Base-by-base conservation (phyloP, 176 grass and related monocot species). In the Aegilops umbellulata region DNA sequence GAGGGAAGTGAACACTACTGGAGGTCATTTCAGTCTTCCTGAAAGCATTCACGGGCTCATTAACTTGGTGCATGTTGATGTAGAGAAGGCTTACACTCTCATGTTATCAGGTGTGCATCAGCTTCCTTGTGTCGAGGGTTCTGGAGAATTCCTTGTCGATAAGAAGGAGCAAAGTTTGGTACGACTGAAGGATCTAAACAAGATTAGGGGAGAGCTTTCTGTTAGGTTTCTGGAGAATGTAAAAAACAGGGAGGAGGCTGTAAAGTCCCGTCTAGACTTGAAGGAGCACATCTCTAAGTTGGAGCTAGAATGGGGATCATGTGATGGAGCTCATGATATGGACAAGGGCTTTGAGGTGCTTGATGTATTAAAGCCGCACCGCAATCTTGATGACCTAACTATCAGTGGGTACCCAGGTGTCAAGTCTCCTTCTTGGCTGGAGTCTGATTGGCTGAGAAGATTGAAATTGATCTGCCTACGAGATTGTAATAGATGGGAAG, bases 361-460 rank as follows among this genome's bases (percentile, higher is more conserved):
- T 42, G 70, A 90, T 53, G 78, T 27, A 34, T 64, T 90, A 30
- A 85, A 69, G 41, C 88, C 88, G n/a, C 88, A 90, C 58, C 26
- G 3, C 14, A 68, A 71, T 76, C 88, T 86, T 44, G 10, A 61
- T 4, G 83, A 85, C 32, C 39, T 90, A 58, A 90, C 49, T 60
- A 90, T 86, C 8, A 90, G 31, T 77, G 65, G 83, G 4, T 90
- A 90, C 26, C 53, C 79, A 29, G 83, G 88, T 49, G 64, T 13
- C 19, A 30, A 14, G 27, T 90, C 78, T 77, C 88, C 88, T 26
- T 80, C 69, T 55, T 90, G 74, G 42, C 20, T 90, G 20, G 44
- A 85, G 3, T 81, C 26, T 63, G 11, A 6, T 49, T 88, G 87
- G 81, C 36, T 80, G 32, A 76, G 62, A 9, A 78, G 67, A 53